A percentile compares a stretch with the other conserved stretches of the same genome.
Evolutionary conservation across 2,329 filamentous ascomycete species (phyloP).

Genomic region (Colletotrichum plurivorum): DNA sequence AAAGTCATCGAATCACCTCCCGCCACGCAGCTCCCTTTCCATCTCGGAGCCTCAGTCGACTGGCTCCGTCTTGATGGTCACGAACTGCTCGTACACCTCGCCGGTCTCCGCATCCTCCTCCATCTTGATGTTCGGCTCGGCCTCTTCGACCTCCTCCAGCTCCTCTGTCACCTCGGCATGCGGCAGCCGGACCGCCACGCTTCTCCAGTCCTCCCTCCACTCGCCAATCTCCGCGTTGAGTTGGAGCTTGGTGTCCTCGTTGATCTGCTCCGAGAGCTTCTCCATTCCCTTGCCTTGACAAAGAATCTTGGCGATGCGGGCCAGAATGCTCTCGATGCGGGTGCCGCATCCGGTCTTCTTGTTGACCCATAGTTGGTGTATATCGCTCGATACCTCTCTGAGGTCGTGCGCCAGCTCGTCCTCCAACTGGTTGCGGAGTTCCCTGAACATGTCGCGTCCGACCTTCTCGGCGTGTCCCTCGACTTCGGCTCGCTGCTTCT

Average conservation of each 20-base stretch:
- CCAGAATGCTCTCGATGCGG: background rate
- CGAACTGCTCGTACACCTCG: background rate
- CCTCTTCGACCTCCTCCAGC: background rate
- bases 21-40: too few relatives aligned
- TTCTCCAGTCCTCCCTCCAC: background rate
- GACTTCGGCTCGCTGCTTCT: background rate
- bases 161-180: background rate
- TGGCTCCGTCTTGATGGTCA: background rate
- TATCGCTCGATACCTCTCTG: background rate
- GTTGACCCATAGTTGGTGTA: background rate
- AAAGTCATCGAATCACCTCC: background rate
- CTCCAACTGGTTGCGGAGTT: constrained; percentile 6
- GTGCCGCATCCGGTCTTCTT: background rate
- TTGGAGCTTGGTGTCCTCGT: background rate
- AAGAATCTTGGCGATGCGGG: background rate
- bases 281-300: background rate
- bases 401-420: background rate
- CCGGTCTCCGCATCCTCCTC: background rate
- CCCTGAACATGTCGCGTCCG: constrained; percentile 5
- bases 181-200: background rate
- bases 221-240: background rate
- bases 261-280: background rate
- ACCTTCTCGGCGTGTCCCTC: background rate
- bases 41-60: background rate
- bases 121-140: background rate